Base-by-base conservation (phyloP, 2,329 filamentous ascomycete species). In the Laburnicola sp. region DNA sequence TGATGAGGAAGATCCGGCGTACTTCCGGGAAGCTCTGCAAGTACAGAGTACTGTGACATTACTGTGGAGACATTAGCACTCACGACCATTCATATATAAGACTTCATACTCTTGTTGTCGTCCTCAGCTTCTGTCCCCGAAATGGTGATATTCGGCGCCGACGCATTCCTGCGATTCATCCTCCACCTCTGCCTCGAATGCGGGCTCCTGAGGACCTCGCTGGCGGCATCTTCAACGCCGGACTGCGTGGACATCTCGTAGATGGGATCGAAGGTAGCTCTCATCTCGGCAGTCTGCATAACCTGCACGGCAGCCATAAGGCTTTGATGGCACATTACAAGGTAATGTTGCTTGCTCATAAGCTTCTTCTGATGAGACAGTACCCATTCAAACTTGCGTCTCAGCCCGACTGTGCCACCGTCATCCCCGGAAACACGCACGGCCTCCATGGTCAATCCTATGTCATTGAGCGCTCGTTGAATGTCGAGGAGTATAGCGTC, bases 351-450 rank as follows among this genome's bases (percentile, higher is more conserved):
- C 48, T 59, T 58, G 41, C 50, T 53, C 32, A 48, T n/a, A 25
- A 69, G 56, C 42, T 58, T 63, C 22, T 63, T 61, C 36, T 69
- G 68, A 34, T 71, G 62, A 28, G 53, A 55, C 9, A 68, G 27
- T 3, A 64, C 55, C 64, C 66, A 70, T 25, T 68, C 65, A 26
- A 68, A 63, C 48, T 60, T 69, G 10, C 59, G 63, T 51, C 53
- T 65, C 47, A 66, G 56, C 32, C 45, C 54, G 31, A 48, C 54
- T 40, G 57, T 47, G 44, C 60, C 59, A 10, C 57, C 50, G 11
- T 64, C 59, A 50, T 68, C 59, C 41, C 59, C 59, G 36, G 48
- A 54, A 3, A 53, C 54, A 28, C 57, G 59, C 16, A 62, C 59
- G 37, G 58, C 51, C 22, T 69, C 60, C 21, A 71, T 56, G n/a